Conservation (phyloP, 352 stramenopile species). For the Phytophthora pluvialis region DNA sequence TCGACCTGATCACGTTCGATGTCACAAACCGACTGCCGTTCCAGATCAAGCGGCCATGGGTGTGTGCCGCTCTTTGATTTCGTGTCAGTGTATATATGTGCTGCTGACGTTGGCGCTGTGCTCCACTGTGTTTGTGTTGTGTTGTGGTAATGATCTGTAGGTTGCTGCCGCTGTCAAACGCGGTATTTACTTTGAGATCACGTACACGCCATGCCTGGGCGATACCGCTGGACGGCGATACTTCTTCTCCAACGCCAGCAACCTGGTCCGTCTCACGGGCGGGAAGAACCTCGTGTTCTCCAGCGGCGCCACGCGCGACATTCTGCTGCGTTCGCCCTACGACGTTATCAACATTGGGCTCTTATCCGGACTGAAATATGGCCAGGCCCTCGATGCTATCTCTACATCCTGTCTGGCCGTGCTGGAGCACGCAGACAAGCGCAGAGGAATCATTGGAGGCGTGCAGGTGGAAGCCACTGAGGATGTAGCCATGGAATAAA, state of each 20-base stretch:
- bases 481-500: slow-evolving; percentile 59
- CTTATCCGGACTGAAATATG: slow-evolving; percentile 73
- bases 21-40: slow-evolving; percentile 82
- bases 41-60: slow-evolving; percentile 76
- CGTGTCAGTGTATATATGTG: background rate
- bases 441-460: slow-evolving; percentile 56
- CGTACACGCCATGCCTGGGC: slow-evolving; percentile 75
- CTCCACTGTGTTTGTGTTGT: background rate
- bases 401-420: slow-evolving; percentile 60
- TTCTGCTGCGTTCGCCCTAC: slow-evolving; percentile 82
- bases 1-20: slow-evolving; percentile 88
- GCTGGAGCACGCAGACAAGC: slow-evolving; percentile 64
- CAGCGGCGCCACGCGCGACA: slow-evolving; percentile 73
- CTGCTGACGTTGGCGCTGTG: slow-evolving; percentile 3
- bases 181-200: slow-evolving; percentile 81
- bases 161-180: slow-evolving; percentile 77
- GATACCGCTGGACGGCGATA: slow-evolving; percentile 82
- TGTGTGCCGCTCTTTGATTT: slow-evolving; percentile 28
- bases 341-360: slow-evolving; percentile 85
- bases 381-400: slow-evolving; percentile 71
- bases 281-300: slow-evolving; percentile 77
- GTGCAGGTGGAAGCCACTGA: slow-evolving; percentile 44
- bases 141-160: slow-evolving; percentile 30
- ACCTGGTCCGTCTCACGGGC: slow-evolving; percentile 74
- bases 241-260: slow-evolving; percentile 88